Conservation (phyloP, 2,329 filamentous ascomycete species). For the Colletotrichum graminicola region DNA sequence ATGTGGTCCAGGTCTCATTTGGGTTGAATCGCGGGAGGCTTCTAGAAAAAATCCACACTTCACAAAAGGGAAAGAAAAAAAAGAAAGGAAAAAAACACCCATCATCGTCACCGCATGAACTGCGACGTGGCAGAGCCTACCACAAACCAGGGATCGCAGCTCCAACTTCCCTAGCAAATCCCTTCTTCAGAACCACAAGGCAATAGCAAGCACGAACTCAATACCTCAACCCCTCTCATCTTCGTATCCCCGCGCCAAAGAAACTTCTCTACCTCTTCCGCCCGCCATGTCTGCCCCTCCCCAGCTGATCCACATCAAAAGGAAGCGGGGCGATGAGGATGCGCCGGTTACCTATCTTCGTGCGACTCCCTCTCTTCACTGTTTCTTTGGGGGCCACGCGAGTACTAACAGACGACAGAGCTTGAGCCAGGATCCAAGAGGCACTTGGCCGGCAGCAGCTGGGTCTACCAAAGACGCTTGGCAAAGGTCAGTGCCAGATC, state of each 20-base stretch:
- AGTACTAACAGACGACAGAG: slow-evolving; percentile 51
- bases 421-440: slow-evolving; percentile 67
- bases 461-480: slow-evolving; percentile 68
- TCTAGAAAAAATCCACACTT: slow-evolving; percentile 36
- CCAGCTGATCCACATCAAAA: slow-evolving; percentile 71
- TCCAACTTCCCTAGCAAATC: background rate
- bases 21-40: slow-evolving; percentile 6
- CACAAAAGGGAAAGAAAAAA: background rate
- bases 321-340: slow-evolving; percentile 67
- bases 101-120: slow-evolving; percentile 19
- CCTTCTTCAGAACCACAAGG: background rate
- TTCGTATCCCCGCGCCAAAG: too few species aligned
- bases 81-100: background rate
- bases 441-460: slow-evolving; percentile 63
- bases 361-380: slow-evolving; percentile 49
- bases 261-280: background rate
- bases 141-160: slow-evolving; percentile 5
- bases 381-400: background rate
- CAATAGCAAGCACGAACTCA: slow-evolving; percentile 2
- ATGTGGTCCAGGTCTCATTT: slow-evolving; percentile 12
- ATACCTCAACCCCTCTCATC: background rate
- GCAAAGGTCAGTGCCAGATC: slow-evolving; percentile 47
- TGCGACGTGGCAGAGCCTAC: slow-evolving; percentile 23
- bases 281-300: slow-evolving; percentile 67
- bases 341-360: slow-evolving; percentile 68